Evolutionary conservation across 192 early-diverging fungal species (phyloP), one percentile per base, ranked within the genome.

Genomic region (Thamnidium elegans): DNA sequence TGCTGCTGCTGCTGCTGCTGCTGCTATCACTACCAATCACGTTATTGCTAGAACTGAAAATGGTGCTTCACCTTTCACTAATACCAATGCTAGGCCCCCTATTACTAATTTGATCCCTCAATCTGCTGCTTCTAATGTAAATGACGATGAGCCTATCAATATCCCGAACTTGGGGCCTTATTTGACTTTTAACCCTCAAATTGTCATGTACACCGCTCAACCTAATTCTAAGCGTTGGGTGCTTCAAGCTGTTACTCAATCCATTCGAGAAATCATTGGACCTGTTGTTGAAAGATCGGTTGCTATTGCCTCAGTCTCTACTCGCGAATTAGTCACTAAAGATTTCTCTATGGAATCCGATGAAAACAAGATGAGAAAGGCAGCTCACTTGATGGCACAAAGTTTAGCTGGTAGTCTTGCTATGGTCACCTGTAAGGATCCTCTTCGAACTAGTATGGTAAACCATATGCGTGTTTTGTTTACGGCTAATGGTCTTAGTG

Each of bases 261-360:
- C 71, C 1, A 68, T 73, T 43, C 66, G 71, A 9, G 71, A 73
- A 70, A 86, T 83, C 62, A 92, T 95, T 45, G 85, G 86, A 0
- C 90, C 93, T 14, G 93, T 98, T 9, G 93, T 99, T 4, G 94
- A 94, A 46, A 80, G 96, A 59, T 91, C 94, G 13, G 93, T 98
- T 0, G 88, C 90, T 0, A 97, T 99, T 72, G 96, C 96, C 3
- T 83, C 89, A 2, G 92, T 94, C 55, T 92, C 93, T 45, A 97
- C 93, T 6, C 84, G 92, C 4, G 97, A 99, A 68, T 81, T 97
- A 32, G 84, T 98, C 21, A 72, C 90, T 47, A 99, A 99, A 76
- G 97, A 99, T 70, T 98, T 98, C 81, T 92, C 91, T 0, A 84
- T 91, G 67, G 97, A 99, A 72, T 86, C 91, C 5, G 92, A 95